Evolutionary conservation across 2,329 filamentous ascomycete species (phyloP), one percentile per base, ranked within the genome.

Genomic region (Cladosporium sp.): DNA sequence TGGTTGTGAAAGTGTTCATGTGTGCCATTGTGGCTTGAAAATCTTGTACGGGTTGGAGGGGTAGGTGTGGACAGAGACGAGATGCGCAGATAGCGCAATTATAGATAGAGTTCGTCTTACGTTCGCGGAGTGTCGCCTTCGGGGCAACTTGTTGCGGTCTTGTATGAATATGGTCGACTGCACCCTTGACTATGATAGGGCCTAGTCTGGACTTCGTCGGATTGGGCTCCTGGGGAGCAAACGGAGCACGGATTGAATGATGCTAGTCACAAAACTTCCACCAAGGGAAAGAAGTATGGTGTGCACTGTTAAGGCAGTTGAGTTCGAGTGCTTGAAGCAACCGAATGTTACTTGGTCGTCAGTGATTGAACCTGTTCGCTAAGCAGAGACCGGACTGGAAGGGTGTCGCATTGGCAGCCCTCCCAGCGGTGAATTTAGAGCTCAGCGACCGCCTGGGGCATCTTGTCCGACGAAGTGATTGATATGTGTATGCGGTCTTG

Each of bases 381-480:
- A 39, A 34, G 48, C 48, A 44, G 27, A 51, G 40, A 51, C 48
- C 48, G 48, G 32, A 51, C 48, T 43, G 48, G 48, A 51, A 40
- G 48, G 37, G 48, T 51, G 48, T 30, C 48, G 32, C 48, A 30
- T 43, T 38, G 48, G 34, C 48, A 51, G 48, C 48, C 42, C 48
- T 32, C 43, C 48, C 48, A 51, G 48, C 48, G 48, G 48, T 51
- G 45, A 44, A 47, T 52, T 44, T 52, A 52, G 50, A 47, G 50
- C 50, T 41, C 50, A 52, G 42, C 50, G 50, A 52, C 27, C 36
- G 50, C 50, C 50, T 47, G 50, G 24, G 43, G 50, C 50, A 52
- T 52, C 50, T 52, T 52, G 50, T 52, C 47, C 43, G 50, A 52
- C 50, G 50, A 52, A 52, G 50, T 52, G 9, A 52, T 19, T 51